Evolutionary conservation across 257 asterid genomes (phyloP), one percentile per base, ranked within the genome.

Genomic region (Solanum peruvianum): DNA sequence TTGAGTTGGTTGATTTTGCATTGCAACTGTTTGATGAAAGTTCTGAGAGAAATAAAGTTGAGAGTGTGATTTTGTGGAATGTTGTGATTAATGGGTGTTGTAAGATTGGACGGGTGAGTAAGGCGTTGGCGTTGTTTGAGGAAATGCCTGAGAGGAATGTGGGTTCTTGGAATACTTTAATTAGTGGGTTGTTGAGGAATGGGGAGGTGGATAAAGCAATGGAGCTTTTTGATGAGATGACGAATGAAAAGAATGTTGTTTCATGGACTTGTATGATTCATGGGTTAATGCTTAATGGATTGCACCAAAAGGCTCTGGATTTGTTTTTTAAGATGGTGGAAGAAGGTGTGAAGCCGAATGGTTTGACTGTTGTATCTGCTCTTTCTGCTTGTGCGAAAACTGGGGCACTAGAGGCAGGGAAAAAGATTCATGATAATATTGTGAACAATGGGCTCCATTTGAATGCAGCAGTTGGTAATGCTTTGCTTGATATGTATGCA

Each of bases 81-180:
- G 89, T 90, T 85, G 83, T 78, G 82, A 89, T 92, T 23, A 88
- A 92, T 62, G 94, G 91, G 60, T 92, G 91, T 87, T 89, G 90
- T 88, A 92, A 89, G 87, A 77, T 13, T 83, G 92, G 92, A 82
- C 29, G 81, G 47, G 23, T 89, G 88, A 87, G 66, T 21, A 89
- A 88, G 92, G 94, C 94, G 6, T 33, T 87, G 39, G 88, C 83
- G 35, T 31, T 90, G 90, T 92, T 92, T 70, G 91, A 90, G 88
- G 88, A 78, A 69, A 92, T 92, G 94, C 91, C 93, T 2, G 88
- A 89, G 84, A 90, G 93, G 87, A 89, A 89, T 42, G 45, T 71
- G 37, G 90, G 90, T 56, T 92, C 94, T 70, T 92, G 94, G 94
- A 90, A 92, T 88, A 80, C 87, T 83, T 83, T 92, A 88, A 83